These are phyloP conservation scores for Arabidopsis suecica DNA, from an alignment of 345 rosid species.

Conservation along the genomic window DNA sequence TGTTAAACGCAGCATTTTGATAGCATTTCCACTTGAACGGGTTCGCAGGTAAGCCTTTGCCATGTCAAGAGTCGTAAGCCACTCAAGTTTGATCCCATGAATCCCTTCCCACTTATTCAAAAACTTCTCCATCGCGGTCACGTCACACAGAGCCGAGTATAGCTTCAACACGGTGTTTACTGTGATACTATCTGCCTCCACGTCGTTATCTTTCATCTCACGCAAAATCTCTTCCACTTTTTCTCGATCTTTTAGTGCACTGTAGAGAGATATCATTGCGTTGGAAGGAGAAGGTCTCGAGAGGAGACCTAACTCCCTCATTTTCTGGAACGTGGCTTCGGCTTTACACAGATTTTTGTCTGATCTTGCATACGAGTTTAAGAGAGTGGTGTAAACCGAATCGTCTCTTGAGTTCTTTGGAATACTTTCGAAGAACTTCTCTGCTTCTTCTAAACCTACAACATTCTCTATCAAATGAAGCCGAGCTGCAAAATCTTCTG, in stretches of 20 bases:
- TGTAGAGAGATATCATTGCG: constrained; percentile 2
- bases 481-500: constrained; percentile 10
- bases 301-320: constrained; percentile 22
- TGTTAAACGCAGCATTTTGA: neutral
- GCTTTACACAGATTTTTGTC: constrained; percentile 19
- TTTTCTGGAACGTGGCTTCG: constrained; percentile 24
- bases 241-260: neutral
- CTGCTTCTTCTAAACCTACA: constrained; percentile 13
- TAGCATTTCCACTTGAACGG: constrained; percentile 2
- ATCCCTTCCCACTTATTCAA: neutral
- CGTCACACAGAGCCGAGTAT: constrained; percentile 1
- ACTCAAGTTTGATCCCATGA: constrained; percentile 4
- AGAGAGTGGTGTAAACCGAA: constrained; percentile 17
- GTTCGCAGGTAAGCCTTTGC: constrained; percentile 17
- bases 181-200: neutral
- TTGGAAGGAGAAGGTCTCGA: constrained; percentile 14
- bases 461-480: constrained; percentile 19
- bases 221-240: constrained; percentile 11
- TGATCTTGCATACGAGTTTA: neutral
- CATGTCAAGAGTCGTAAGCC: constrained; percentile 3
- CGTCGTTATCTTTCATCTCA: constrained; percentile 12
- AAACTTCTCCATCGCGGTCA: constrained; percentile 3
- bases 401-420: neutral
- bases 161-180: constrained; percentile 12
- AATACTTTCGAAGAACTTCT: neutral